Conservation (phyloP, 2,329 filamentous ascomycete species). For the Coniochaeta sp. region DNA sequence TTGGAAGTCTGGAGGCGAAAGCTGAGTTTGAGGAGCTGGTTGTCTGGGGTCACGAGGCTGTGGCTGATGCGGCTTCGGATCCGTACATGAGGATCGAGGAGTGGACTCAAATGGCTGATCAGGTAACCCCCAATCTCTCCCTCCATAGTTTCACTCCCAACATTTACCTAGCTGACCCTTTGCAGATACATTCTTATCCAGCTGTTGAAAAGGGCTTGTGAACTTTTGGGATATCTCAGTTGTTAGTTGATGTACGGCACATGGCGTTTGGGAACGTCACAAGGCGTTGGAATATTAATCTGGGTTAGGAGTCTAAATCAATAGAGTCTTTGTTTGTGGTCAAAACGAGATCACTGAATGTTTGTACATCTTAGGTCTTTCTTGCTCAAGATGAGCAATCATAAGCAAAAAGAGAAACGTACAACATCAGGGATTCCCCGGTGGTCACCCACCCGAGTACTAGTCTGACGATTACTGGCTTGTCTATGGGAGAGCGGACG, state of each 20-base stretch:
- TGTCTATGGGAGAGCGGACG: background rate
- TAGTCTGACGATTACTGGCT: too few relatives aligned
- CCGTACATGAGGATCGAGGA: slow-evolving; percentile 70
- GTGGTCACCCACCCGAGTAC: too few relatives aligned
- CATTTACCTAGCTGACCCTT: slow-evolving; percentile 34
- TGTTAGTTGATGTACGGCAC: background rate
- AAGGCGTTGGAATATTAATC: background rate
- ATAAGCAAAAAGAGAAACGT: too few relatives aligned
- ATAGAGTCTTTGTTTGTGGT: too few relatives aligned
- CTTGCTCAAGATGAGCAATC: too few relatives aligned
- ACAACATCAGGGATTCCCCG: too few relatives aligned
- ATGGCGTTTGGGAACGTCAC: background rate
- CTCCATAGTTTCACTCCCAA: slow-evolving; percentile 11
- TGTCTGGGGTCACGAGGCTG: slow-evolving; percentile 76
- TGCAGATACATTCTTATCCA: slow-evolving; percentile 26
- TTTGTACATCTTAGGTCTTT: too few relatives aligned
- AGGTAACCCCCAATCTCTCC: background rate
- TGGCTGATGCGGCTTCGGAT: slow-evolving; percentile 56
- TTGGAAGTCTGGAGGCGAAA: slow-evolving; percentile 53
- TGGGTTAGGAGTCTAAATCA: too few relatives aligned
- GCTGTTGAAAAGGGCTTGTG: background rate
- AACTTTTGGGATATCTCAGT: background rate
- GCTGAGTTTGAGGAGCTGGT: slow-evolving; percentile 67
- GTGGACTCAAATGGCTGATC: slow-evolving; percentile 67
- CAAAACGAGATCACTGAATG: too few relatives aligned